These are phyloP conservation scores for Phialophora chinensis DNA, from an alignment of 2,329 filamentous ascomycete species.

Conservation along the genomic window DNA sequence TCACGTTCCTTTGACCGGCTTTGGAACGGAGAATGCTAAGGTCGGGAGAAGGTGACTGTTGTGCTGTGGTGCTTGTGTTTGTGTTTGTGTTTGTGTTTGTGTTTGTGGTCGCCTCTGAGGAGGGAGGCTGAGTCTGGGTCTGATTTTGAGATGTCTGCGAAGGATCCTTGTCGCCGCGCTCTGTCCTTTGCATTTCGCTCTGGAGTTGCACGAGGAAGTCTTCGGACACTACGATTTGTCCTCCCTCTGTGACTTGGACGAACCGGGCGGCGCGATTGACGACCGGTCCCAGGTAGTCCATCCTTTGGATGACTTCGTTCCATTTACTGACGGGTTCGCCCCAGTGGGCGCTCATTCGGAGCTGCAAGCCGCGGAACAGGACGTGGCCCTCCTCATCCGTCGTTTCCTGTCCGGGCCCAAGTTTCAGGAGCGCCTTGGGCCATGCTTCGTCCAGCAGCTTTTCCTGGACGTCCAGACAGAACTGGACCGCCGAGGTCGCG, in stretches of 20 bases:
- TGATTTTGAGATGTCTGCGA: not conserved
- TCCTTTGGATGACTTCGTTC: conserved; percentile 38
- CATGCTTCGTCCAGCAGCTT: conserved; percentile 36
- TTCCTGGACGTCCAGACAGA: conserved; percentile 37
- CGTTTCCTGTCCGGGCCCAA: conserved; percentile 27
- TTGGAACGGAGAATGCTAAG: conserved; percentile 22
- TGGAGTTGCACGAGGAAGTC: conserved; percentile 34
- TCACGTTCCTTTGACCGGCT: conserved; percentile 22
- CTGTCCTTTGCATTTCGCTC: conserved; percentile 22
- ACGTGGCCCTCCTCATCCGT: conserved; percentile 31
- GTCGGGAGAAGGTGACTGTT: not conserved
- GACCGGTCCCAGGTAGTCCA: conserved; percentile 38
- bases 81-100: not conserved
- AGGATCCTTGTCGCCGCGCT: not conserved
- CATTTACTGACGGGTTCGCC: conserved; percentile 35
- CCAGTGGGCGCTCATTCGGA: conserved; percentile 37
- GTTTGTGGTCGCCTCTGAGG: not conserved
- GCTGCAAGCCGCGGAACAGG: conserved; percentile 35
- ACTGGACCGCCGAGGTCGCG: conserved; percentile 34
- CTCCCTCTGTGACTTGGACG: conserved; percentile 36
- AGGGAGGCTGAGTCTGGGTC: not conserved
- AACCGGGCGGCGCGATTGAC: conserved; percentile 38
- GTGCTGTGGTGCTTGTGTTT: not conserved
- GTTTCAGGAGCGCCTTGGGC: conserved; percentile 34
- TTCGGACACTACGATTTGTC: conserved; percentile 36